Percentiles rank a stretch among this genome's conserved stretches.
phyloP scores from a whole-genome alignment of 495 filamentous ascomycete genomes.

The Cladorrhinum samala region DNA sequence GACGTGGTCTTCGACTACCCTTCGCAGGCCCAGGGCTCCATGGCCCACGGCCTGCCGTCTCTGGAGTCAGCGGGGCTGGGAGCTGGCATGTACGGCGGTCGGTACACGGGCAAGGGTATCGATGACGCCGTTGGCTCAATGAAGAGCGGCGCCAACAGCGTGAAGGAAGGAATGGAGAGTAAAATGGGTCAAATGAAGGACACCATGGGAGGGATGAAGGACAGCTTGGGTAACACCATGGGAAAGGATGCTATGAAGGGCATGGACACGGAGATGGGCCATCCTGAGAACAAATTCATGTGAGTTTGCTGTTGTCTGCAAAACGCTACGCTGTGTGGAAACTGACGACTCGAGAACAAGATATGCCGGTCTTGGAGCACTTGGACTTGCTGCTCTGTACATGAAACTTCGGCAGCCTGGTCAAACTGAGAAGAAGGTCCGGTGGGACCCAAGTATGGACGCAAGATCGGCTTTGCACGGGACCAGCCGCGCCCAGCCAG shows the following conservation, averaged over 20 bases:
- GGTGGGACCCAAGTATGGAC: neutral
- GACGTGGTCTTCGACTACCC: slow-evolving; percentile 27
- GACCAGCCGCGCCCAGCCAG: neutral
- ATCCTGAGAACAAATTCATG: slow-evolving; percentile 5
- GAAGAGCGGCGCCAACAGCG: neutral
- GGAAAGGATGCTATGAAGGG: slow-evolving; percentile 1
- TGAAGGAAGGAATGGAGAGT: neutral
- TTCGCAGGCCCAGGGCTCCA: slow-evolving; percentile 12
- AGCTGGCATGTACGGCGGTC: neutral
- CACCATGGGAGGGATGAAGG: neutral
- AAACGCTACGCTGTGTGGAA: neutral
- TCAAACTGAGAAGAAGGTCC: neutral
- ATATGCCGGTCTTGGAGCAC: slow-evolving; percentile 13
- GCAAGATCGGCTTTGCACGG: neutral
- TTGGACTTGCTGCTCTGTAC: slow-evolving; percentile 13
- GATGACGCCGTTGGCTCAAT: slow-evolving; percentile 5
- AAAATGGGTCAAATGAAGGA: neutral
- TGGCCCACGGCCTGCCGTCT: neutral
- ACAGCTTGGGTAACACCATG: neutral
- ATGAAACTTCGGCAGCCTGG: slow-evolving; percentile 2
- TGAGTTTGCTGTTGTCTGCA: slow-evolving; percentile 1
- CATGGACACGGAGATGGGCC: slow-evolving; percentile 9
- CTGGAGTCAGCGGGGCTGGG: neutral
- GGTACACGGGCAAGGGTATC: slow-evolving; percentile 4
- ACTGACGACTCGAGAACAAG: neutral